phyloP scores from a whole-genome alignment of 371 early-diverging fungal species.

The Zychaea mexicana region DNA sequence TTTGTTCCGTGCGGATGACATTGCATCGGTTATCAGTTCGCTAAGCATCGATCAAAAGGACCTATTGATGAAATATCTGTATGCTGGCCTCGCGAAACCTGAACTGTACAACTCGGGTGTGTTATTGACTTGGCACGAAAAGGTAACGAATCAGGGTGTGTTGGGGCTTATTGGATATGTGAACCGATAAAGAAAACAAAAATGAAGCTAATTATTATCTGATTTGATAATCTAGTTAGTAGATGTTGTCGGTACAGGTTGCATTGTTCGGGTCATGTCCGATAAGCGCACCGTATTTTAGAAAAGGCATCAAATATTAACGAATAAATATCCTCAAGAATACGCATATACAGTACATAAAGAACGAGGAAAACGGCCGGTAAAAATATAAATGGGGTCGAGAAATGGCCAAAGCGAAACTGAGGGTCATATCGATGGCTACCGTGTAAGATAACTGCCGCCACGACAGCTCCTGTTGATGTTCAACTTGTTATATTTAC shows the following conservation, averaged over 20 bases:
- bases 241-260: constrained; percentile 84
- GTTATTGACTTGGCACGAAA: constrained; percentile 91
- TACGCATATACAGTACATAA: too few relatives aligned
- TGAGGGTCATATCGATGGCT: too few relatives aligned
- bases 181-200: too few relatives aligned
- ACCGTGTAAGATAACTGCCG: too few relatives aligned
- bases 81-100: constrained; percentile 87
- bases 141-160: too few relatives aligned
- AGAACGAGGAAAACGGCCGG: too few relatives aligned
- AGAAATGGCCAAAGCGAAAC: too few relatives aligned
- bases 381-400: too few relatives aligned
- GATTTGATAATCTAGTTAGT: constrained; percentile 53
- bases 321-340: too few relatives aligned
- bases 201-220: constrained; percentile 9
- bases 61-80: constrained; percentile 88
- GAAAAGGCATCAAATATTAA: neutral
- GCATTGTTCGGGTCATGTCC: constrained; percentile 88
- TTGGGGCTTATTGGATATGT: constrained; percentile 16
- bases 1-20: constrained; percentile 71
- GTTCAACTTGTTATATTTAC: too few relatives aligned
- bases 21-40: constrained; percentile 59
- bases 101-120: constrained; percentile 82
- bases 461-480: too few relatives aligned
- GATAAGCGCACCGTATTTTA: constrained; percentile 77
- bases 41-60: constrained; percentile 72